These are phyloP conservation scores for Exophiala sp. DNA, from an alignment of 2,329 filamentous ascomycete species.

Conservation along the genomic window DNA sequence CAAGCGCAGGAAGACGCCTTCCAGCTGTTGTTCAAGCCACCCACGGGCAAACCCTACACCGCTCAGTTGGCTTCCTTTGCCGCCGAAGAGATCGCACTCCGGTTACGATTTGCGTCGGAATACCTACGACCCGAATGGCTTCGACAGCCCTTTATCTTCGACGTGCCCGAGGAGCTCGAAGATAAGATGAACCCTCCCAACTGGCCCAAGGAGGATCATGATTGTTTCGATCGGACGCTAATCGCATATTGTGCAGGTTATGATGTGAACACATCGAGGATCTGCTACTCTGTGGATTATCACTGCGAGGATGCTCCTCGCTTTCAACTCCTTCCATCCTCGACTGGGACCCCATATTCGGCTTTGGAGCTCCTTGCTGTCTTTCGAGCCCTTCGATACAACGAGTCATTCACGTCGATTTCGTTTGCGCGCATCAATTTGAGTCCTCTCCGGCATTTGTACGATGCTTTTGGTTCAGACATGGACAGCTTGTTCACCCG, in stretches of 20 bases:
- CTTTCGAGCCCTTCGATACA: slow-evolving; percentile 64
- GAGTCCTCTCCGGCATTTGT: slow-evolving; percentile 57
- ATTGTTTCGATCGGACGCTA: slow-evolving; percentile 59
- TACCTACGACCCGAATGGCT: slow-evolving; percentile 61
- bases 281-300: slow-evolving; percentile 57
- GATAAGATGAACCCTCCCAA: slow-evolving; percentile 46
- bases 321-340: slow-evolving; percentile 58
- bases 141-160: slow-evolving; percentile 56
- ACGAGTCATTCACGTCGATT: slow-evolving; percentile 61
- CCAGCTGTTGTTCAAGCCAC: slow-evolving; percentile 58
- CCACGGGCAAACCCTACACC: slow-evolving; percentile 50
- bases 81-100: slow-evolving; percentile 58
- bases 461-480: slow-evolving; percentile 56
- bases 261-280: slow-evolving; percentile 60
- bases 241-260: slow-evolving; percentile 66
- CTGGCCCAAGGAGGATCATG: slow-evolving; percentile 51
- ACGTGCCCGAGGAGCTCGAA: slow-evolving; percentile 52
- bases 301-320: slow-evolving; percentile 61
- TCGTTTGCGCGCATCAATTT: slow-evolving; percentile 61
- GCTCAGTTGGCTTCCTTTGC: slow-evolving; percentile 59
- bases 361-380: slow-evolving; percentile 61
- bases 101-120: slow-evolving; percentile 56
- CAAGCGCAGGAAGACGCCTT: slow-evolving; percentile 60
- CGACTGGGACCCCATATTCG: slow-evolving; percentile 49
- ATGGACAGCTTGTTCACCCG: slow-evolving; percentile 57